Base-by-base conservation (phyloP, 2,329 filamentous ascomycete genomes). In the Pseudogymnoascus sp. region DNA sequence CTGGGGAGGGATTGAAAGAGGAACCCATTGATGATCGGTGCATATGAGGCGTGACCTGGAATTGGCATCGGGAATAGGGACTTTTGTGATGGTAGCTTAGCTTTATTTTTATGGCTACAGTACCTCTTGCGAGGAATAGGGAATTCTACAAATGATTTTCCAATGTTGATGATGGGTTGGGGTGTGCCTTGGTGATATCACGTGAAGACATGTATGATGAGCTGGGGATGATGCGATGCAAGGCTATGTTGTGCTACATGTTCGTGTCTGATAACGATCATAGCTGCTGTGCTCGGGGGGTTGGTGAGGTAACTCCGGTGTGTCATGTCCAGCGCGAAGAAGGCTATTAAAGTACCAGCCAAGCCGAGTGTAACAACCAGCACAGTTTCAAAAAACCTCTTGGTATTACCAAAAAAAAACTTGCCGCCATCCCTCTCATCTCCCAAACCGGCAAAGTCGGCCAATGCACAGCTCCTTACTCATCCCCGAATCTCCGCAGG, bases 81-180 rank as follows among this genome's bases (percentile, higher is more conserved):
- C 50, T 56, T 33, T 15, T 56, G 29, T 56, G 50, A 56, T 56
- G 50, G 50, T 56, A 35, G 17, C 50, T 56, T 56, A 21, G 29
- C 50, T 56, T 56, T 15, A 33, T 35, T 29, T 26, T 7, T 56
- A 35, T 56, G 26, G 50, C 29, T 56, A 56, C 17, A 35, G 50
- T 35, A 56, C 50, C 50, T 56, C 50, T 56, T 56, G 50, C 50
- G 29, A 35, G 50, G 50, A 56, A 56, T 56, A 33, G 50, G 50
- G 29, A 35, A 56, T 56, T 13, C 17, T 33, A 56, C 10, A 56
- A 5, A 5, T 33, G 50, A 33, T 56, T 33, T 21, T 5, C 50
- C 17, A 35, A 56, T 33, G 26, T 15, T 56, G 26, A 19, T 33
- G 29, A 9, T 46, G 42, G 13, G 6, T 31, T 26, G 7, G 26